Evolutionary conservation across 1,284 basidiomycete genomes (phyloP).

Genomic region (Cryptococcus sp.): DNA sequence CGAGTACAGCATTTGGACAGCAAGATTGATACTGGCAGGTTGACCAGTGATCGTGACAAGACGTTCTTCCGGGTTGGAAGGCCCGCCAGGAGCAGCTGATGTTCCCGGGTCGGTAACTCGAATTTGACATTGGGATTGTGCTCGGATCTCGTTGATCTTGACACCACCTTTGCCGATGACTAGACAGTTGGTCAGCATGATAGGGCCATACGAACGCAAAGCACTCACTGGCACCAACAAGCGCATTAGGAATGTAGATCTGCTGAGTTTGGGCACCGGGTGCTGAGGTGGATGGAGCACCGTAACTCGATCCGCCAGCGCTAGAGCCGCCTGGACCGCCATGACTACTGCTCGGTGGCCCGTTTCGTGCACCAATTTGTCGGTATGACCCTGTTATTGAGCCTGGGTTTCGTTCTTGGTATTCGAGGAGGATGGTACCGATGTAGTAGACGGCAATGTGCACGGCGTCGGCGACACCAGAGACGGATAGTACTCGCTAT

Average conservation of each 20-base stretch:
- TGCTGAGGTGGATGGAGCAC: constrained; percentile 14
- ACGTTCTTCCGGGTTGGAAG: constrained; percentile 66
- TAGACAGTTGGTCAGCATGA: constrained; percentile 6
- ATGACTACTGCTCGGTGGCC: constrained; percentile 18
- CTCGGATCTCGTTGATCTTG: constrained; percentile 97
- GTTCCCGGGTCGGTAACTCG: constrained; percentile 97
- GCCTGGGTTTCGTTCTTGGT: constrained; percentile 65
- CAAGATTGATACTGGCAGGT: constrained; percentile 91
- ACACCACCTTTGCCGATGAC: constrained; percentile 96
- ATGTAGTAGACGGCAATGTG: constrained; percentile 99
- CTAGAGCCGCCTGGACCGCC: constrained; percentile 11
- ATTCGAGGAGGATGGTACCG: constrained; percentile 92
- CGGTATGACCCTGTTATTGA: constrained; percentile 37
- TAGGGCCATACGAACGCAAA: neutral
- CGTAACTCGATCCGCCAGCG: constrained; percentile 4
- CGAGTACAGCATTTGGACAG: constrained; percentile 87
- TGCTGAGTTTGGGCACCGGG: constrained; percentile 79
- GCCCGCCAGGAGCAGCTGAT: constrained; percentile 46
- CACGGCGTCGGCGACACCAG: constrained; percentile 98
- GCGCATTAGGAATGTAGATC: constrained; percentile 96
- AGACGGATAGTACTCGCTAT: constrained; percentile 90
- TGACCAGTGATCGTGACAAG: constrained; percentile 92
- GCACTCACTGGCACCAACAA: constrained; percentile 77
- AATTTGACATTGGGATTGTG: constrained; percentile 90
- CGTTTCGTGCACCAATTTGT: constrained; percentile 26